Conservation (phyloP, 768 basidiomycete species). For the Trametes cinnabarina region DNA sequence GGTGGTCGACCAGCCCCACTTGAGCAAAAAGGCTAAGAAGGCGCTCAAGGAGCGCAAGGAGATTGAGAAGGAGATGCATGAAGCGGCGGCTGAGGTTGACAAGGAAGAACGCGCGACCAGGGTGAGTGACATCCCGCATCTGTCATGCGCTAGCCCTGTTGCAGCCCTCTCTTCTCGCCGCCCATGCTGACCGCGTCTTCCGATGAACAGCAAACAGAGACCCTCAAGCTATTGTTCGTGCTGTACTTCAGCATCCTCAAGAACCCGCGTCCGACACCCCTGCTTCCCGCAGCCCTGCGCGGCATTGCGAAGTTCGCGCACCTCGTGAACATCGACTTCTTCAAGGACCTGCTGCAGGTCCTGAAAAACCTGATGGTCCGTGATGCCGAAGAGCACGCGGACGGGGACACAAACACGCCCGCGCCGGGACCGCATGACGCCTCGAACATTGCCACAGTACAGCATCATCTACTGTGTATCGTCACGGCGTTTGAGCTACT, state of each 20-base stretch:
- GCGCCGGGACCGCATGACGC: conserved; percentile 12
- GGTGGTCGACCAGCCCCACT: conserved; percentile 60
- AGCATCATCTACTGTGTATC: conserved; percentile 76
- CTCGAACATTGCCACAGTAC: conserved; percentile 42
- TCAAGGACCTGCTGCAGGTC: conserved; percentile 89
- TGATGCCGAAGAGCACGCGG: conserved; percentile 38
- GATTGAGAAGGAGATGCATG: conserved; percentile 88
- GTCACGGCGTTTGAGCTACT: conserved; percentile 97
- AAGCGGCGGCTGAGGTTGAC: conserved; percentile 93
- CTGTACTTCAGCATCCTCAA: conserved; percentile 97
- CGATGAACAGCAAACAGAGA: conserved; percentile 85
- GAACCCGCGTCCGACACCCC: conserved; percentile 69
- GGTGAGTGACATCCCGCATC: conserved; percentile 46
- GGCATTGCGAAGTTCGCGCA: conserved; percentile 94
- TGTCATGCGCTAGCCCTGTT: conserved; percentile 6
- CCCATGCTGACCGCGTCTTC: background rate
- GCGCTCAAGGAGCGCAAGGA: conserved; percentile 83
- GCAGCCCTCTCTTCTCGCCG: conserved; percentile 21
- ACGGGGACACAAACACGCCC: conserved; percentile 26
- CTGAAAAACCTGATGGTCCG: conserved; percentile 73
- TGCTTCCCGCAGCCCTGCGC: conserved; percentile 84
- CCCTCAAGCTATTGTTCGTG: conserved; percentile 93
- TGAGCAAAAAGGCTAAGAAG: conserved; percentile 92
- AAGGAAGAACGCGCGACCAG: conserved; percentile 81
- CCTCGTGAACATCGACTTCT: conserved; percentile 97